A percentile compares a stretch with the other conserved stretches of the same genome.
These are phyloP conservation scores for Zopfia rhizophila DNA, from an alignment of 2,329 filamentous ascomycete genomes.

Conservation along the genomic window DNA sequence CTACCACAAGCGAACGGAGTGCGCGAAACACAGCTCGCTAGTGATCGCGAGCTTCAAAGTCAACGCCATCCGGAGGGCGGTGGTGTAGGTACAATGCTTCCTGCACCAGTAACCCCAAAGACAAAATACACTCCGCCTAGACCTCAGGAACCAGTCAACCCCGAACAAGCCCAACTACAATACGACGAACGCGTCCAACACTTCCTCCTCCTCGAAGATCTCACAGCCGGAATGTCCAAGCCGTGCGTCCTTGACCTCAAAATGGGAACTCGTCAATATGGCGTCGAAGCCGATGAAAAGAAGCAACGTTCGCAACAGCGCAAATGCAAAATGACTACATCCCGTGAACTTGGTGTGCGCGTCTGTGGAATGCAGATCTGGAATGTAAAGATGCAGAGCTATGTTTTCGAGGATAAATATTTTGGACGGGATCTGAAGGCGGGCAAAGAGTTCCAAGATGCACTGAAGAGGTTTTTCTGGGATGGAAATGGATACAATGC, in stretches of 20 bases:
- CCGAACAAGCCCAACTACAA: slow-evolving; percentile 58
- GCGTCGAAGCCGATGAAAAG: slow-evolving; percentile 88
- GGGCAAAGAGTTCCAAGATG: slow-evolving; percentile 87
- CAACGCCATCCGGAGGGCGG: slow-evolving; percentile 7
- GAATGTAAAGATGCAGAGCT: slow-evolving; percentile 84
- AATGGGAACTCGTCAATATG: slow-evolving; percentile 98
- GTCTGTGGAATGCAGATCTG: slow-evolving; percentile 97
- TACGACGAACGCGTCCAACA: slow-evolving; percentile 79
- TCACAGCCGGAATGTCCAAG: slow-evolving; percentile 95
- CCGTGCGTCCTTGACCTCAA: slow-evolving; percentile 98
- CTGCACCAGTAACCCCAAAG: slow-evolving; percentile 39
- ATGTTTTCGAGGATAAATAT: slow-evolving; percentile 98
- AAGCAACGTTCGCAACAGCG: slow-evolving; percentile 92
- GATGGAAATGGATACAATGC: slow-evolving; percentile 85
- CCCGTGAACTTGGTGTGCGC: slow-evolving; percentile 87
- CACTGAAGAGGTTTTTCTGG: slow-evolving; percentile 88
- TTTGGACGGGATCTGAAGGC: slow-evolving; percentile 89
- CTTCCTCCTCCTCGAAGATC: slow-evolving; percentile 91
- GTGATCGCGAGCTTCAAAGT: not conserved
- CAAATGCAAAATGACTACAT: slow-evolving; percentile 94
- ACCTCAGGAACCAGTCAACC: slow-evolving; percentile 49
- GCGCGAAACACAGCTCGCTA: slow-evolving; percentile 10
- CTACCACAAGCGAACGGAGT: slow-evolving; percentile 17
- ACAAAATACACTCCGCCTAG: slow-evolving; percentile 14
- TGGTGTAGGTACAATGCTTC: slow-evolving; percentile 42